phyloP scores from a whole-genome alignment of 106 monocot species.

The Amphibolis antarctica region DNA sequence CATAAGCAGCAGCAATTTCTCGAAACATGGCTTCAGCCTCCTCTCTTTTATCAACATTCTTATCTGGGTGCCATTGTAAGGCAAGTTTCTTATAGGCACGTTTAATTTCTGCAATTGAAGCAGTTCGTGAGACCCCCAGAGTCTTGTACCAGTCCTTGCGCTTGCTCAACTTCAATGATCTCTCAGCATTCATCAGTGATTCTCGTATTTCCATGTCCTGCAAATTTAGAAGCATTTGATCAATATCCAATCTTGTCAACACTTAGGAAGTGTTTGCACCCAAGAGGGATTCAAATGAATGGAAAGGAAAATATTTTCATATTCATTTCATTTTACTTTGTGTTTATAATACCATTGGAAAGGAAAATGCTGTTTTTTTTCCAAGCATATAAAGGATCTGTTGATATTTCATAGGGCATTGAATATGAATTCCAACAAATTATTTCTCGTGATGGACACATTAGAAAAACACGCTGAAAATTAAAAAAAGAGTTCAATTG shows the following conservation, averaged over 20 bases:
- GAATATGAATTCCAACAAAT: no score
- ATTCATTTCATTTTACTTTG: no score
- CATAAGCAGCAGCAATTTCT: slow-evolving; percentile 98
- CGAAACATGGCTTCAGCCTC: slow-evolving; percentile 76
- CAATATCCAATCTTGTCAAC: not conserved
- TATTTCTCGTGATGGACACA: no score
- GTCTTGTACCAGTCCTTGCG: slow-evolving; percentile 98
- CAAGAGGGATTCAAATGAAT: not conserved
- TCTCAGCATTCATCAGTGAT: slow-evolving; percentile 81
- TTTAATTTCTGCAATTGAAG: slow-evolving; percentile 82
- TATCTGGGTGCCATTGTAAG: slow-evolving; percentile 98
- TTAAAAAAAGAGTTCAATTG: no score
- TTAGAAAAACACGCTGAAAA: no score
- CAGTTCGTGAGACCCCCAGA: slow-evolving; percentile 66
- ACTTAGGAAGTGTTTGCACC: not conserved
- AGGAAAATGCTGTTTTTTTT: no score
- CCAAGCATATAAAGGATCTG: no score
- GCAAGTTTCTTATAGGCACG: slow-evolving; percentile 97
- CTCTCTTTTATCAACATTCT: slow-evolving; percentile 85
- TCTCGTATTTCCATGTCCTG: slow-evolving; percentile 85
- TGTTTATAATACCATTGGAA: no score
- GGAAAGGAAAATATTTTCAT: not conserved
- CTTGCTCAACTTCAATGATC: slow-evolving; percentile 76
- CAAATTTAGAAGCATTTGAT: not conserved
- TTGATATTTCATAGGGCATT: no score